Percentiles rank a stretch among this genome's conserved stretches.
Evolutionary conservation across 805 yeast genomes (phyloP).

Genomic region (Isabelozyma gotoi): DNA sequence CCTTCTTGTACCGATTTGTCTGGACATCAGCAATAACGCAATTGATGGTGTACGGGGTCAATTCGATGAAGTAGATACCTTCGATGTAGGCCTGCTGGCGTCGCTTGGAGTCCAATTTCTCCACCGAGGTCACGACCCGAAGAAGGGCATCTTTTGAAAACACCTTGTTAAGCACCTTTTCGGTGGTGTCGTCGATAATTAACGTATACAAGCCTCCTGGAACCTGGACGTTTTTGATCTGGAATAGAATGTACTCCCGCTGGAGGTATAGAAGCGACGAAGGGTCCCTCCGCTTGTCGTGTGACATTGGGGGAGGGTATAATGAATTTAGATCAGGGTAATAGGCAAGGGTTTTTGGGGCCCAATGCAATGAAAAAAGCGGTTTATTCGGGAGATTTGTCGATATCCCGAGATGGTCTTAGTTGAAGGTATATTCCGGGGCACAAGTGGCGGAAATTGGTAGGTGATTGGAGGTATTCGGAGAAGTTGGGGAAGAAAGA

Average conservation of each 20-base stretch:
- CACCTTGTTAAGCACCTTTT: slow-evolving; percentile 45
- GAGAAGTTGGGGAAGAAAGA: background rate
- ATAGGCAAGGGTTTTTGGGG: too few species aligned
- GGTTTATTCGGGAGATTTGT: too few species aligned
- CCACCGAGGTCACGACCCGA: slow-evolving; percentile 61
- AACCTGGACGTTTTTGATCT: slow-evolving; percentile 27
- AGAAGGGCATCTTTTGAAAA: slow-evolving; percentile 50
- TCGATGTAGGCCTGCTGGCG: slow-evolving; percentile 64
- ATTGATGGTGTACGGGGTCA: slow-evolving; percentile 63
- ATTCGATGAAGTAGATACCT: slow-evolving; percentile 78
- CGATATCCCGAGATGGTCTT: too few species aligned
- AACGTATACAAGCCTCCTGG: slow-evolving; percentile 37
- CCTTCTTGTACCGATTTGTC: slow-evolving; percentile 72
- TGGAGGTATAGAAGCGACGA: slow-evolving; percentile 27
- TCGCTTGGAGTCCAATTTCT: slow-evolving; percentile 59
- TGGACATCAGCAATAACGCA: slow-evolving; percentile 76
- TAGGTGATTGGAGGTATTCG: background rate
- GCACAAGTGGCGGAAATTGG: too few species aligned
- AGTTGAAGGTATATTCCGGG: too few species aligned
- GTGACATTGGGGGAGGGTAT: too few species aligned
- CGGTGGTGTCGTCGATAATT: slow-evolving; percentile 58
- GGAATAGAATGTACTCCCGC: slow-evolving; percentile 26
- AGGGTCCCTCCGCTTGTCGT: slow-evolving; percentile 17
- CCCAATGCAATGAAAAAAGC: too few species aligned
- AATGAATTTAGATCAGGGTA: too few species aligned